Evolutionary conservation across 768 basidiomycete genomes (phyloP), one percentile per base, ranked within the genome.

Genomic region (Lactifluus rugatus): DNA sequence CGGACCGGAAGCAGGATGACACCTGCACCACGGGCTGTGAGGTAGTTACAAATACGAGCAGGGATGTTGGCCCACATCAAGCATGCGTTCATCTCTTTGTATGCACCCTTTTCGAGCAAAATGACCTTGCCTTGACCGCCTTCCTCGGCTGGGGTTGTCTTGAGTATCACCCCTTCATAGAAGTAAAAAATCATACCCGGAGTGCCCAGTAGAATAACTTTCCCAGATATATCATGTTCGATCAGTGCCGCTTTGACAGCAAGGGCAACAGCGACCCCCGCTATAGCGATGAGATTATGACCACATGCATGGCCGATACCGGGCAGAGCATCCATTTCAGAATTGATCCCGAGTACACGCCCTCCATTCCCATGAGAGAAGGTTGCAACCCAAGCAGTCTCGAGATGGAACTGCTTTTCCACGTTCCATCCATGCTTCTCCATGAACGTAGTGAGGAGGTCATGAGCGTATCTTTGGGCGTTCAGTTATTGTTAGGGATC

Each of bases 1-100:
- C 1, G 87, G 87, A 1, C 90, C 89, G 17, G 88, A 84, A 41
- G 85, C 87, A 16, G 90, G 87, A 63, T 89, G 89, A 63, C 85
- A 90, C 85, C 89, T 89, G 48, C 1, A 39, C 44, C 25, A 41
- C 3, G 19, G 10, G 31, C 54, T 48, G 28, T 13, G 7, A 47
- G 26, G 47, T 52, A 21, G 5, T 17, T 41, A 17, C 34, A 19
- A 11, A 7, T 37, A 39, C 13, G 25, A 3, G 37, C 14, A 28
- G 23, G 14, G 52, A 44, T 6, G 21, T 21, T 3, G 2, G 66
- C 76, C 21, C 59, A 84, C 89, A 90, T 89, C 56, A 91, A 70
- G 66, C 90, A 89, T 6, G 80, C 78, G 52, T 81, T 84, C 82
- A 93, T 88, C 7, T 76, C 84, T 51, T 85, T 71, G 66, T 92